A percentile compares a stretch with the other conserved stretches of the same genome.
These are phyloP conservation scores for Blastobotrys mokoenaii DNA, from an alignment of 805 yeast genomes.

Conservation along the genomic window DNA sequence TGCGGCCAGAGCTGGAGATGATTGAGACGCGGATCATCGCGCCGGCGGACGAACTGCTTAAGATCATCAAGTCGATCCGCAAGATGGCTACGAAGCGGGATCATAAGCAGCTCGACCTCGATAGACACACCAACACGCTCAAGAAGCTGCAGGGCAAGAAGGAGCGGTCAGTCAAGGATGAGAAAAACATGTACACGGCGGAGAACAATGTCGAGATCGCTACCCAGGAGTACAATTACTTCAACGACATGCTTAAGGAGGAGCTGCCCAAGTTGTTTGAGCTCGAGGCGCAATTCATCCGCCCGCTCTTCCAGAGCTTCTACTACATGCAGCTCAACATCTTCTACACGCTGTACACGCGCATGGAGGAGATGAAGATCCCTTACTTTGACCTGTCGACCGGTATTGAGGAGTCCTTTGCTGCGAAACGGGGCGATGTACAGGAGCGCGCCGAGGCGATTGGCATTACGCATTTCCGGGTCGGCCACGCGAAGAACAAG, in stretches of 20 bases:
- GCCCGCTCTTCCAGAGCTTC: slow-evolving; percentile 87
- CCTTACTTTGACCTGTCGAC: slow-evolving; percentile 86
- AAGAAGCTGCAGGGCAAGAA: slow-evolving; percentile 73
- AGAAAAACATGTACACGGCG: slow-evolving; percentile 78
- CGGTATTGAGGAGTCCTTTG: slow-evolving; percentile 77
- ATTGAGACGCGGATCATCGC: slow-evolving; percentile 82
- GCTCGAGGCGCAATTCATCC: slow-evolving; percentile 85
- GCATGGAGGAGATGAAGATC: slow-evolving; percentile 93
- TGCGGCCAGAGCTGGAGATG: slow-evolving; percentile 88
- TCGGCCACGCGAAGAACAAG: slow-evolving; percentile 80
- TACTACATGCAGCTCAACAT: slow-evolving; percentile 97
- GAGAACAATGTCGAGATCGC: slow-evolving; percentile 88
- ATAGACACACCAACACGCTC: slow-evolving; percentile 65
- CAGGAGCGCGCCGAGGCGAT: slow-evolving; percentile 85
- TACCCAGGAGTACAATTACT: slow-evolving; percentile 91
- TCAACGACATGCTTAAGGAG: slow-evolving; percentile 84
- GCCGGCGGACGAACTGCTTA: slow-evolving; percentile 86
- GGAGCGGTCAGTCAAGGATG: slow-evolving; percentile 81
- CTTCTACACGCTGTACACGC: slow-evolving; percentile 81
- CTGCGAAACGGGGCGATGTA: slow-evolving; percentile 76
- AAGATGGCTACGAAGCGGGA: slow-evolving; percentile 94
- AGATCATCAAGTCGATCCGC: slow-evolving; percentile 71
- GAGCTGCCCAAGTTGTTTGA: slow-evolving; percentile 84
- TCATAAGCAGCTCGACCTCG: slow-evolving; percentile 91
- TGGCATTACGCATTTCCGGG: slow-evolving; percentile 82